These are phyloP conservation scores for Telopea speciosissima DNA, from an alignment of 177 flowering plant species.

Conservation along the genomic window DNA sequence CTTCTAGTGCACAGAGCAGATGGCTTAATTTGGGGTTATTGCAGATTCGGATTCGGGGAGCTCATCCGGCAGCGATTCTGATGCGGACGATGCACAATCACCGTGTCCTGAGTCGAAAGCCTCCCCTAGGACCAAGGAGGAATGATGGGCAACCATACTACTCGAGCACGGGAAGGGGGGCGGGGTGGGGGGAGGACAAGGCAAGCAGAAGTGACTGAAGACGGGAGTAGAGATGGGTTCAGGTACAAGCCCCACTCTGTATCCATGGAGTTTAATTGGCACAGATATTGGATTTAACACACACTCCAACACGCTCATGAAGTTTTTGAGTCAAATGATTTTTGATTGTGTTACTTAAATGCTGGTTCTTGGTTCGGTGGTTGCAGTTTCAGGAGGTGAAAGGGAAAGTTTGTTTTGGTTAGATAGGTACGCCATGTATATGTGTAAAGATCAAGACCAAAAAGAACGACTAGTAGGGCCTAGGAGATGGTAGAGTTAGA, in stretches of 20 bases:
- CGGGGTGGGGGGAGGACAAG: no score
- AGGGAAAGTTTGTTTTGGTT: background rate
- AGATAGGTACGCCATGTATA: conserved; percentile 10
- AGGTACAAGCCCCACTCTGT: background rate
- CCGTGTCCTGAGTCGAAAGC: conserved; percentile 21
- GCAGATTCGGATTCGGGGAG: conserved; percentile 42
- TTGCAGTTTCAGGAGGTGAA: conserved; percentile 12
- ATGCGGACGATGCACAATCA: conserved; percentile 31
- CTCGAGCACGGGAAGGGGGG: no score
- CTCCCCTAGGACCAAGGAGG: conserved; percentile 12
- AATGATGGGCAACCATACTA: background rate
- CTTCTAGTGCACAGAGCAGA: no score
- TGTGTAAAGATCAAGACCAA: conserved; percentile 20
- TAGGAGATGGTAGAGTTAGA: background rate
- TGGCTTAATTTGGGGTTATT: background rate
- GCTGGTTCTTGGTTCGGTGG: background rate
- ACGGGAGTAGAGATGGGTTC: background rate
- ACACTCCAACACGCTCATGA: no score
- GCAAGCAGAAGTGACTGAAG: background rate
- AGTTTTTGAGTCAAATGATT: no score
- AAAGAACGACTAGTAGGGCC: background rate
- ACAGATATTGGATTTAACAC: no score
- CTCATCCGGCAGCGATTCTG: conserved; percentile 39
- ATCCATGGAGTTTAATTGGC: no score
- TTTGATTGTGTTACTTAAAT: background rate